Percentiles rank a stretch among this genome's conserved stretches.
Conservation (phyloP, 805 yeast species). For the Teunomyces funiuensis region DNA sequence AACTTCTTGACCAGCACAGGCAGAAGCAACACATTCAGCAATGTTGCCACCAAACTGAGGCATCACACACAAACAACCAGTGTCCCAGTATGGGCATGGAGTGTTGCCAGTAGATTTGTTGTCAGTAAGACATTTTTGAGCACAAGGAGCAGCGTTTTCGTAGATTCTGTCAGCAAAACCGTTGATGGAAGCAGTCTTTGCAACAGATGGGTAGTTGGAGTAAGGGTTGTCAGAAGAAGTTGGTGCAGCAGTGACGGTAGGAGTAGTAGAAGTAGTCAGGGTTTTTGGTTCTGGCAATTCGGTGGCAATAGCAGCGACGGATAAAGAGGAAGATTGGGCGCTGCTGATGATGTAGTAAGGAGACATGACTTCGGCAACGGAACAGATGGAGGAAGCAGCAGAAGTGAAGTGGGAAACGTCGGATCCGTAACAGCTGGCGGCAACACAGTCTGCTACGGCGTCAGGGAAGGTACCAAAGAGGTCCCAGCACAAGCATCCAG, state of each 20-base stretch:
- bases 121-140: constrained; percentile 40
- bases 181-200: constrained; percentile 47
- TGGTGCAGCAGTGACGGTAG: constrained; percentile 20
- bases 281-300: too few species aligned
- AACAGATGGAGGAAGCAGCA: constrained; percentile 43
- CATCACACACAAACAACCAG: constrained; percentile 47
- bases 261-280: constrained; percentile 9
- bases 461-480: constrained; percentile 35
- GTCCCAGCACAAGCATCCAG: constrained; percentile 47
- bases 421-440: constrained; percentile 34
- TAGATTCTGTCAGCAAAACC: constrained; percentile 43
- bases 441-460: constrained; percentile 43
- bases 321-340: background rate
- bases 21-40: constrained; percentile 31
- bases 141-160: constrained; percentile 31
- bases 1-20: constrained; percentile 32
- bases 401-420: constrained; percentile 40
- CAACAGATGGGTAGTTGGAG: constrained; percentile 44
- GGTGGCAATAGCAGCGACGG: constrained; percentile 23
- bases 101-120: constrained; percentile 30
- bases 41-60: constrained; percentile 31
- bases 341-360: background rate
- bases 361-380: constrained; percentile 24
- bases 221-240: constrained; percentile 30
- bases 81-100: constrained; percentile 48